Base-by-base conservation (phyloP, 192 early-diverging fungal species). In the Coemansia sp. region DNA sequence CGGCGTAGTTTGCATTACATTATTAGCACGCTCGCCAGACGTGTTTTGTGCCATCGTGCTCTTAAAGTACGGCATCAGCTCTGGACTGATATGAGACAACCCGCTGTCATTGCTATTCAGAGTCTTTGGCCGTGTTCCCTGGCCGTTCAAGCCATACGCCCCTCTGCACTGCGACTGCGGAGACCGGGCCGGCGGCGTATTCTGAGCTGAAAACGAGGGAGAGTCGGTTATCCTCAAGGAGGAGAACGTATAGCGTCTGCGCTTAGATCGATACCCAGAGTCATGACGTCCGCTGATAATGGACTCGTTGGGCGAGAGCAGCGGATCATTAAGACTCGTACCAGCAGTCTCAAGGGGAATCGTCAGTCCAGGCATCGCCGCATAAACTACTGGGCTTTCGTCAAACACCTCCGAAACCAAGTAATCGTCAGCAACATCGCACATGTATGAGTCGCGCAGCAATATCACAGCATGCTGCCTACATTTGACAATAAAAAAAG, bases 331-430 rank as follows among this genome's bases (percentile, higher is more conserved):
- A 1, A 33, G 8, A 15, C 11, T 12, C 9, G 6, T 4, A 20
- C 12, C 38, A 46, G n/a, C 4, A 5, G 64, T 15, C 18, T 52
- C 64, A 13, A 13, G 29, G 46, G 40, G 50, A 36, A 40, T 38
- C 1, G 33, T 18, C 36, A 83, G 60, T 11, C 41, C 81, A 12
- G 62, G 47, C 81, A 83, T 83, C 13, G 69, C 75, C 0, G 81
- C 81, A 67, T 75, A 83, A 12, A 83, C 75, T 5, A 64, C 47
- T 2, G 73, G 75, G 67, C 81, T 78, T 15, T 83, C 81, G 65
- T 83, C 81, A 70, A 83, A 83, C 10, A 78, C 75, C 7, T 83
- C 81, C 0, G 81, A 71, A 13, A 83, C 75, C 57, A 75, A 22
- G 58, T 72, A 83, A 16, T 83, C 70, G 67, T 83, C 81, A 1